phyloP scores from a whole-genome alignment of 2,329 filamentous ascomycete genomes.

The Dothideomycetes sp. region DNA sequence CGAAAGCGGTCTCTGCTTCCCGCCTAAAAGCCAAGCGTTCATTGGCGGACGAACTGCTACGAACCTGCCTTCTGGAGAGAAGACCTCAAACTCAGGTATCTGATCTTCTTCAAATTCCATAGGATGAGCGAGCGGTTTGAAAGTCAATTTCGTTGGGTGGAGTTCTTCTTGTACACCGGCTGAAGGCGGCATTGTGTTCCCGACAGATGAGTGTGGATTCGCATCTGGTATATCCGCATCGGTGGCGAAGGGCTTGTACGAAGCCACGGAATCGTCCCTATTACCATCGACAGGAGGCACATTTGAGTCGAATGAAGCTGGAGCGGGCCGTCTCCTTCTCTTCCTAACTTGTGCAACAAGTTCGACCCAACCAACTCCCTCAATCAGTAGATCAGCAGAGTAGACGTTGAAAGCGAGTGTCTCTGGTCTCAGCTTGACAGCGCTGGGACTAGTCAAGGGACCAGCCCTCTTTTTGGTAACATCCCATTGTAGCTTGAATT shows the following conservation, averaged over 20 bases:
- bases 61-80: slow-evolving; percentile 72
- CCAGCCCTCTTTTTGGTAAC: slow-evolving; percentile 72
- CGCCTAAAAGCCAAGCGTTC: slow-evolving; percentile 54
- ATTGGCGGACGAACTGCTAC: slow-evolving; percentile 57
- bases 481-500: slow-evolving; percentile 65
- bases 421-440: slow-evolving; percentile 52
- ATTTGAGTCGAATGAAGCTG: not conserved
- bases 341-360: slow-evolving; percentile 61
- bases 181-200: too few relatives aligned
- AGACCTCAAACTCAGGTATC: slow-evolving; percentile 70
- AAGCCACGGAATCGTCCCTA: not conserved
- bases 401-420: slow-evolving; percentile 69
- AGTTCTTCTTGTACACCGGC: not conserved
- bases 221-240: not conserved
- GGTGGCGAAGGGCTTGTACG: not conserved
- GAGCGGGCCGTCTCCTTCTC: not conserved
- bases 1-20: slow-evolving; percentile 41
- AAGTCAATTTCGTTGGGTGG: slow-evolving; percentile 2
- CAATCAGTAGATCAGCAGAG: slow-evolving; percentile 74
- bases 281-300: not conserved
- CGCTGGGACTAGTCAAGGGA: slow-evolving; percentile 51
- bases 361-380: slow-evolving; percentile 91
- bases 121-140: not conserved
- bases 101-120: slow-evolving; percentile 13
- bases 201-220: not conserved